Conservation (phyloP, 1,284 basidiomycete genomes). For the Mycena sp. region DNA sequence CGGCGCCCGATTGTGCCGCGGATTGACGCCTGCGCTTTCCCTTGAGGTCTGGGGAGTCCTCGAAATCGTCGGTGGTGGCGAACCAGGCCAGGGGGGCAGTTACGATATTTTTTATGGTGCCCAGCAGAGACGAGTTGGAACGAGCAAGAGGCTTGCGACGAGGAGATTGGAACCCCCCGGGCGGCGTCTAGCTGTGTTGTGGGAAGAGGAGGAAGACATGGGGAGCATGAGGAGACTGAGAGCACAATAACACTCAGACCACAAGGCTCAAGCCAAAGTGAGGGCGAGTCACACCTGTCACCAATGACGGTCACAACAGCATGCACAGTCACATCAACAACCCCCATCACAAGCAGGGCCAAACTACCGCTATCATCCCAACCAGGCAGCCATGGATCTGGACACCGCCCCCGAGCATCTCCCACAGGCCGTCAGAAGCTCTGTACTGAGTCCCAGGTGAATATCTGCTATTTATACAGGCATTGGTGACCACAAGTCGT, state of each 20-base stretch:
- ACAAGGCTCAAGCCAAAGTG: slow-evolving; percentile 13
- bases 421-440: no score
- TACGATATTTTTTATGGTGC: slow-evolving; percentile 70
- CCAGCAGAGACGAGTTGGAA: slow-evolving; percentile 61
- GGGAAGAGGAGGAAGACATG: slow-evolving; percentile 27
- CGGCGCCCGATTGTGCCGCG: slow-evolving; percentile 42
- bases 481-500: no score
- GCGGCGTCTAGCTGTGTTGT: slow-evolving; percentile 18
- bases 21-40: slow-evolving; percentile 61
- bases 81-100: slow-evolving; percentile 72
- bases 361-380: background rate
- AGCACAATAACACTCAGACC: background rate
- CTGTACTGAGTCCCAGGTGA: no score
- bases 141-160: slow-evolving; percentile 40
- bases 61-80: slow-evolving; percentile 57
- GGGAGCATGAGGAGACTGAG: slow-evolving; percentile 2
- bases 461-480: no score
- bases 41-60: slow-evolving; percentile 53
- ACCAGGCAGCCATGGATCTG: no score
- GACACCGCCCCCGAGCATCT: no score
- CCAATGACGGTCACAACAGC: background rate
- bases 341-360: background rate
- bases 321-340: background rate
- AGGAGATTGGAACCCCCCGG: background rate
- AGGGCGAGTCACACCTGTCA: slow-evolving; percentile 5